These are phyloP conservation scores for Panicum hallii DNA, from an alignment of 202 grass and related monocot genomes.

Conservation along the genomic window DNA sequence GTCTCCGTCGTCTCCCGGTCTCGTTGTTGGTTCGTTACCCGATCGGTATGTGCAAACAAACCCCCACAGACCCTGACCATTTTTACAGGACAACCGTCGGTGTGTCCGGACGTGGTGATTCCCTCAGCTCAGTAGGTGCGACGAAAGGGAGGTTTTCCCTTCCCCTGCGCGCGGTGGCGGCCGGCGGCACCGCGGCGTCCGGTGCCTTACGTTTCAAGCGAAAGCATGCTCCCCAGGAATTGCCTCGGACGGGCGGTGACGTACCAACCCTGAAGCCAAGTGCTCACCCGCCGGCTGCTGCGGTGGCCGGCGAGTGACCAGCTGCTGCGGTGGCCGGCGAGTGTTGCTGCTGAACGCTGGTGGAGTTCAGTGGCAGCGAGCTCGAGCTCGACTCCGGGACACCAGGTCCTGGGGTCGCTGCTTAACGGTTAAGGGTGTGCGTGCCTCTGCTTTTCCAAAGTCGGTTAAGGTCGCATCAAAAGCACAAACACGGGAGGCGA, in stretches of 20 bases:
- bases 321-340: not conserved
- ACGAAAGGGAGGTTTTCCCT: constrained; percentile 28
- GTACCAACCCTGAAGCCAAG: constrained; percentile 42
- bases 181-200: not conserved
- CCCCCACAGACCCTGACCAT: not conserved
- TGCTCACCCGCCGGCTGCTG: constrained; percentile 37
- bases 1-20: not conserved
- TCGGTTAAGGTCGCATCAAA: constrained; percentile 29
- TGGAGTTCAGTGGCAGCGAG: constrained; percentile 4
- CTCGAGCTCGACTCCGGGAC: not conserved
- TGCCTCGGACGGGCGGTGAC: not conserved
- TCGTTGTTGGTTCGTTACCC: constrained; percentile 31
- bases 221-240: constrained; percentile 38
- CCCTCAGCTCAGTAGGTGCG: constrained; percentile 29
- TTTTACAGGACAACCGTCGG: not conserved
- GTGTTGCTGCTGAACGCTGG: not conserved
- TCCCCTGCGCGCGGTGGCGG: constrained; percentile 1
- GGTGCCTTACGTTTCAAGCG: constrained; percentile 54
- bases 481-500: constrained; percentile 1
- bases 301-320: not conserved
- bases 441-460: constrained; percentile 14
- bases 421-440: constrained; percentile 24
- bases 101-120: not conserved
- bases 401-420: not conserved
- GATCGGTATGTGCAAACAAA: constrained; percentile 46